phyloP scores from a whole-genome alignment of 176 grass and related monocot species.

The Aegilops bicornis region DNA sequence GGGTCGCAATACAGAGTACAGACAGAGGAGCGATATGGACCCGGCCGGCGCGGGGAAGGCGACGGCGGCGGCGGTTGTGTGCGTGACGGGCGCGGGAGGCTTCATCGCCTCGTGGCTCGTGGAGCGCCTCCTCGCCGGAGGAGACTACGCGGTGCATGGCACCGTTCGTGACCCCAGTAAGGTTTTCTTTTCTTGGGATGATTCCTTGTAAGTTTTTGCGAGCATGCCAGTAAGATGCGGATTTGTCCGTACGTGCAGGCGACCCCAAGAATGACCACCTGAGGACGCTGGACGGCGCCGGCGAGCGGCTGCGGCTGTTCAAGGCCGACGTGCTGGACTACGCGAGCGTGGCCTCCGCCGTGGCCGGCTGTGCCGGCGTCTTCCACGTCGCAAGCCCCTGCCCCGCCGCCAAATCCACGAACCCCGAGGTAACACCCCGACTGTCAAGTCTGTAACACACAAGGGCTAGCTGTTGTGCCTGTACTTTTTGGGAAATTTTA shows the following conservation, averaged over 20 bases:
- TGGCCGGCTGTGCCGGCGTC: constrained; percentile 66
- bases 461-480: too few relatives aligned
- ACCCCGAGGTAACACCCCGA: background rate
- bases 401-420: background rate
- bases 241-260: constrained; percentile 21
- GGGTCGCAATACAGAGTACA: too few relatives aligned
- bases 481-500: too few relatives aligned
- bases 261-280: constrained; percentile 70
- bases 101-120: constrained; percentile 79
- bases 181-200: too few relatives aligned
- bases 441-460: background rate
- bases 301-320: constrained; percentile 54
- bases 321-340: constrained; percentile 63
- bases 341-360: constrained; percentile 31
- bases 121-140: constrained; percentile 50
- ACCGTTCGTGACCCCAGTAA: constrained; percentile 67
- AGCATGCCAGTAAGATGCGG: background rate
- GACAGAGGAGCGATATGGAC: too few relatives aligned
- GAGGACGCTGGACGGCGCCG: constrained; percentile 39
- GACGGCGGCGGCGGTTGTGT: constrained; percentile 13
- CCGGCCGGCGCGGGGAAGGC: too few relatives aligned
- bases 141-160: constrained; percentile 60
- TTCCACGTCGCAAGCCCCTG: constrained; percentile 49
- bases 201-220: too few relatives aligned
- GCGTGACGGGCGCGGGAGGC: constrained; percentile 77